Evolutionary conservation across 2,329 filamentous ascomycete species (phyloP).

Genomic region (Aspergillus fructus): DNA sequence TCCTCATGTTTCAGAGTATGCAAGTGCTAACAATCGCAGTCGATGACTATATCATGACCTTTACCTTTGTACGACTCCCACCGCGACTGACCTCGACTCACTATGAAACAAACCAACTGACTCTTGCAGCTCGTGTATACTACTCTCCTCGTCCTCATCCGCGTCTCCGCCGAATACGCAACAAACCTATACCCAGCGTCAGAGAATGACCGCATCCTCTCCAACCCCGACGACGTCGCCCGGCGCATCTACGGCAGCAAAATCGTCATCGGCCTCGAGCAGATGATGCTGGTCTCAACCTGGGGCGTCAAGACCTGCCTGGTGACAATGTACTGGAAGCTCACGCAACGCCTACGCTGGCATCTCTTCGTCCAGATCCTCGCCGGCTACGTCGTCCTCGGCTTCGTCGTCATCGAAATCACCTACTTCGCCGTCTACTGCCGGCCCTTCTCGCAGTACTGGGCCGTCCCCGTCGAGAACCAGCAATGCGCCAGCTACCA

Average conservation of each 20-base stretch:
- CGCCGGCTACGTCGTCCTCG: constrained; percentile 40
- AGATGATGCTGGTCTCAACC: constrained; percentile 8
- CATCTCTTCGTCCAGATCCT: constrained; percentile 8
- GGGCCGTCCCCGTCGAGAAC: constrained; percentile 46
- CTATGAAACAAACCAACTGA: not conserved
- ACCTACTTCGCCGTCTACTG: constrained; percentile 52
- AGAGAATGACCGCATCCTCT: not conserved
- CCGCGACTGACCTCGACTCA: not conserved
- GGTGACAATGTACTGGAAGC: constrained; percentile 8
- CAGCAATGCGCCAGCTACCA: constrained; percentile 43
- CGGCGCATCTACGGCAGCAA: constrained; percentile 7
- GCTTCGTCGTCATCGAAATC: constrained; percentile 50
- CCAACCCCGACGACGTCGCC: not conserved
- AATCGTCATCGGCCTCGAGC: constrained; percentile 10
- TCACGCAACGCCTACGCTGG: not conserved
- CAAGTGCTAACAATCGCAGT: not conserved
- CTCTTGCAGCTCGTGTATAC: constrained; percentile 1
- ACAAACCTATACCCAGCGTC: constrained; percentile 6
- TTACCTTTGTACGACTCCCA: constrained; percentile 4
- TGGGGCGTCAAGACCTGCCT: constrained; percentile 11
- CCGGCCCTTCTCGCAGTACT: constrained; percentile 51
- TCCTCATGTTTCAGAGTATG: too few species aligned
- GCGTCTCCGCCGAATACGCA: constrained; percentile 8
- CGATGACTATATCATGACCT: constrained; percentile 10
- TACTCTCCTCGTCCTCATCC: constrained; percentile 10